Evolutionary conservation across 176 grass and related monocot genomes (phyloP), one percentile per base, ranked within the genome.

Genomic region (Aegilops tauschii): DNA sequence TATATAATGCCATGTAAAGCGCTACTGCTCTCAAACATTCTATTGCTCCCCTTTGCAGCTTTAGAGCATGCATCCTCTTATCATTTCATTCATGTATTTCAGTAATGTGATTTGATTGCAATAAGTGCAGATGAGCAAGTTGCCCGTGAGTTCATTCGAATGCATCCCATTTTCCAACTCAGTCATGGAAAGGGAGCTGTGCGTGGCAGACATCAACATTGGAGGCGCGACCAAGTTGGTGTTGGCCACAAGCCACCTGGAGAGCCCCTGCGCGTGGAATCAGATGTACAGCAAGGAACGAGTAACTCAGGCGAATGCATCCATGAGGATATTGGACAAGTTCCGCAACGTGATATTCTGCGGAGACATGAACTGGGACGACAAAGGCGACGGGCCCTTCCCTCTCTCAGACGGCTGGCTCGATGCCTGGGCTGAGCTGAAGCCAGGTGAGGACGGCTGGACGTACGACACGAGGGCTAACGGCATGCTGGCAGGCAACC

Each of bases 281-380:
- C 96, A 94, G 81, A 98, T 95, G 93, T 95, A 91, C 59, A 92
- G 92, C 5, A 85, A 90, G 70, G 88, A 98, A 63, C 91, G 93
- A 3, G 39, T 91, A 58, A 45, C 11, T 74, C 96, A 95, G 84
- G 96, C 93, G 40, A 92, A 89, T 6, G 66, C 86, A 69, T 92
- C 90, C 11, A 80, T 95, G 32, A 71, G 80, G 49, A 86, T 88
- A 82, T 63, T 96, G 49, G 84, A 84, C 74, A 7, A 18, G 62
- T 81, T 25, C 13, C 52, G 20, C 36, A 91, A 98, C 79, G 78
- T 80, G 20, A 94, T 98, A 84, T 88, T 98, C 63, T 91, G 88
- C 0, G 96, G 96, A 5, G 93, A 98, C 86, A 95, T 95, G 96
- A 96, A 98, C 68, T 98, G 93, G 96, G 92, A 96, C n/a, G 92